phyloP scores from a whole-genome alignment of 768 basidiomycete genomes.

The Lentinula edodes region DNA sequence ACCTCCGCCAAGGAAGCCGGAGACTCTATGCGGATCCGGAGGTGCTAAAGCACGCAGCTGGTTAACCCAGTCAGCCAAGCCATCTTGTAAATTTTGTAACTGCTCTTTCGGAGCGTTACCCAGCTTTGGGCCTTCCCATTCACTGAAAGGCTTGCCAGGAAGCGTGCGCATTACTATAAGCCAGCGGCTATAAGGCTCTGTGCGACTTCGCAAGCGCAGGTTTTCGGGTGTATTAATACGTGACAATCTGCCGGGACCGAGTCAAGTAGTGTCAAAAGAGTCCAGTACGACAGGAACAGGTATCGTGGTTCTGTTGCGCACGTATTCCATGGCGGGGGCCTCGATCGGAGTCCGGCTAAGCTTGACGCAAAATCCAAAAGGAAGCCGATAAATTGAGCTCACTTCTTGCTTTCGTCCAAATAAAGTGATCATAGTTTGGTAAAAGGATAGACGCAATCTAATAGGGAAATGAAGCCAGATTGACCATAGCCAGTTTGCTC shows the following conservation, averaged over 20 bases:
- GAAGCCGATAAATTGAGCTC: neutral
- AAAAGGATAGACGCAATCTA: neutral
- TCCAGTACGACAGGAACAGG: slow-evolving; percentile 4
- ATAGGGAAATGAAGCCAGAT: neutral
- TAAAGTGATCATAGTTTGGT: neutral
- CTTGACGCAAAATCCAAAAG: neutral
- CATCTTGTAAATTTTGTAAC: neutral
- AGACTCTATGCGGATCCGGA: slow-evolving; percentile 8
- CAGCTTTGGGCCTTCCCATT: neutral
- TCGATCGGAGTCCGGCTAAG: neutral
- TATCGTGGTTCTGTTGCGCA: neutral
- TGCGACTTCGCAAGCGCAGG: neutral
- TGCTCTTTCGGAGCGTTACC: neutral
- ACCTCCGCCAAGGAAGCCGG: slow-evolving; percentile 8
- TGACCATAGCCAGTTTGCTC: neutral
- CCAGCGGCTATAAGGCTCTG: neutral
- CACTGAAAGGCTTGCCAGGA: neutral
- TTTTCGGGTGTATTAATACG: no score
- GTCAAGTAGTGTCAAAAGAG: neutral
- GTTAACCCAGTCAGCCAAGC: slow-evolving; percentile 3
- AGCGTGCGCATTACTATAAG: neutral
- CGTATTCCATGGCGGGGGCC: neutral
- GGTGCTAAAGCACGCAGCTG: slow-evolving; percentile 8
- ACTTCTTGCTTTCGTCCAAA: neutral
- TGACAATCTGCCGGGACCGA: no score